These are phyloP conservation scores for Pezicula radicicola DNA, from an alignment of 2,329 filamentous ascomycete species.

Conservation along the genomic window DNA sequence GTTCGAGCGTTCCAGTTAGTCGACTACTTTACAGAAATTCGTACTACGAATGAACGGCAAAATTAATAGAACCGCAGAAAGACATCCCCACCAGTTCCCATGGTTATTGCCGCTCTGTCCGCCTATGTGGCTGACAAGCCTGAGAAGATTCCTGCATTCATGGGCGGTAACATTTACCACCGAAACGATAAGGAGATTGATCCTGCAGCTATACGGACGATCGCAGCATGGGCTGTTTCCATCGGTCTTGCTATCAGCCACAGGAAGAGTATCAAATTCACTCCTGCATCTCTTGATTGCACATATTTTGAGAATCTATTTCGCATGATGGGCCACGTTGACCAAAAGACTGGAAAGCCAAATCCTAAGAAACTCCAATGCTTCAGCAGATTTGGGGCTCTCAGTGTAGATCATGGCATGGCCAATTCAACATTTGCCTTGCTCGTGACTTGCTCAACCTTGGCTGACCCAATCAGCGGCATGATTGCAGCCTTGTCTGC, in stretches of 20 bases:
- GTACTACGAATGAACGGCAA: background rate
- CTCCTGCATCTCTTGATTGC: conserved; percentile 24
- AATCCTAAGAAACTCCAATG: conserved; percentile 28
- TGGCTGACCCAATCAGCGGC: conserved; percentile 41
- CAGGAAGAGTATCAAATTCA: conserved; percentile 32
- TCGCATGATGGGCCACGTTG: conserved; percentile 40
- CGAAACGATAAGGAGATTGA: conserved; percentile 32
- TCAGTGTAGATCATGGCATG: conserved; percentile 47
- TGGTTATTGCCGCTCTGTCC: conserved; percentile 34
- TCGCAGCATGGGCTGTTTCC: conserved; percentile 32
- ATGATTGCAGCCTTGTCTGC: conserved; percentile 36
- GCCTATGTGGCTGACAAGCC: conserved; percentile 29
- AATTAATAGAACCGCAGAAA: conserved; percentile 16
- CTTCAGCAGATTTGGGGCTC: conserved; percentile 36
- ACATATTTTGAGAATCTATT: conserved; percentile 42
- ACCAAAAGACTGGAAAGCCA: conserved; percentile 22
- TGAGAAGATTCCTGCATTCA: conserved; percentile 31
- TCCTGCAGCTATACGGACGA: conserved; percentile 31
- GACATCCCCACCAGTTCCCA: conserved; percentile 28
- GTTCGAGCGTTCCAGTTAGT: conserved; percentile 20
- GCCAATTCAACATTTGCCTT: conserved; percentile 44
- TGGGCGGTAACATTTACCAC: conserved; percentile 33
- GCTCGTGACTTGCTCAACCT: conserved; percentile 42
- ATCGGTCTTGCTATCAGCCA: conserved; percentile 37
- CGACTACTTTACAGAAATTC: conserved; percentile 15